Conservation (phyloP, 768 basidiomycete genomes). For the Mycena alexandri region DNA sequence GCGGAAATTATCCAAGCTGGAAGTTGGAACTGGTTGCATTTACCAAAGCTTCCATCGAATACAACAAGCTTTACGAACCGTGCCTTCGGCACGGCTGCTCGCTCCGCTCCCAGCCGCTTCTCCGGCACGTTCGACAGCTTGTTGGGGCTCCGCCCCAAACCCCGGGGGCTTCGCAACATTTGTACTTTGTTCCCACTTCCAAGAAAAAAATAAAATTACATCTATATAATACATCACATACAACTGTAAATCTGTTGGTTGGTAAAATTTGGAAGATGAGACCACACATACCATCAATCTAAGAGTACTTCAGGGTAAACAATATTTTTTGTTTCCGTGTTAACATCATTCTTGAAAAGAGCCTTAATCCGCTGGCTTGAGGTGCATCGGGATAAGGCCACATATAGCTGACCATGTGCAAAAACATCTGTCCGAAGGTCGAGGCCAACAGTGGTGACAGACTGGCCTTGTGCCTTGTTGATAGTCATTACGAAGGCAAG, state of each 20-base stretch:
- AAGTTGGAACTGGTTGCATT: too few relatives aligned
- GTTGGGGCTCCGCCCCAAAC: too few relatives aligned
- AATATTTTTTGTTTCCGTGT: neutral
- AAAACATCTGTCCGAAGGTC: constrained; percentile 1
- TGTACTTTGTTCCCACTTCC: too few relatives aligned
- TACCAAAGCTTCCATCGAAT: too few relatives aligned
- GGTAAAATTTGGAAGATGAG: too few relatives aligned
- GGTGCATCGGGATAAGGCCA: constrained; percentile 7
- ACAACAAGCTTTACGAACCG: constrained; percentile 16
- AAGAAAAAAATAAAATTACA: too few relatives aligned
- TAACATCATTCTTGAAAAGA: constrained; percentile 3
- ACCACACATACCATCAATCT: too few relatives aligned
- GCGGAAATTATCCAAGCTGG: too few relatives aligned
- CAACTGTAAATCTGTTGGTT: neutral
- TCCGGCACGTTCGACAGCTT: too few relatives aligned
- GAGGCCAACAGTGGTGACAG: neutral
- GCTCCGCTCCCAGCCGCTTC: too few relatives aligned
- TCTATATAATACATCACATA: neutral
- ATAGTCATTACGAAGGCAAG: constrained; percentile 60
- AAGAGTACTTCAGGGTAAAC: constrained; percentile 11
- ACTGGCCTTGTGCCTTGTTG: constrained; percentile 58
- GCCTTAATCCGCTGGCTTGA: constrained; percentile 5
- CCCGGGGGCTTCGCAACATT: too few relatives aligned
- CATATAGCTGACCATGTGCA: constrained; percentile 14
- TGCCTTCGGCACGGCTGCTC: constrained; percentile 11